These are phyloP conservation scores for Pontederia paniculata DNA, from an alignment of 176 grass and related monocot genomes.

Conservation along the genomic window DNA sequence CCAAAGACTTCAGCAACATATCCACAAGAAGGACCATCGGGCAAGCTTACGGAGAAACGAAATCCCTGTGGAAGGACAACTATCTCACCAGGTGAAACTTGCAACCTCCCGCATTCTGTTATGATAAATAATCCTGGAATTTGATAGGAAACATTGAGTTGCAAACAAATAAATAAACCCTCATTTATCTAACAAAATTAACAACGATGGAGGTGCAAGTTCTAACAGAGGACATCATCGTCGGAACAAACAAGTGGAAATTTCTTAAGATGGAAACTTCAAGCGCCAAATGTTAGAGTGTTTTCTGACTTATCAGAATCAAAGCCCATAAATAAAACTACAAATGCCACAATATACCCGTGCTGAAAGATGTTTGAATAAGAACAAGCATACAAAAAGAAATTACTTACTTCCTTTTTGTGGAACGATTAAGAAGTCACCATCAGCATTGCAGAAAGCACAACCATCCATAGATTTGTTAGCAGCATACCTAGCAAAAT, in stretches of 20 bases:
- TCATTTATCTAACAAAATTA: not conserved
- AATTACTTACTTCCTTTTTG: conserved; percentile 60
- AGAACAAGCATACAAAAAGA: not conserved
- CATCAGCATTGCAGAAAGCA: conserved; percentile 86
- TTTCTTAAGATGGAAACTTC: no score
- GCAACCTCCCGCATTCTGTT: conserved; percentile 75
- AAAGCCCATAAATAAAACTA: no score
- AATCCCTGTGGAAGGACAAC: conserved; percentile 85
- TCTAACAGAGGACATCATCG: no score
- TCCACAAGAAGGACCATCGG: conserved; percentile 66
- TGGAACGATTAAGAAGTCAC: conserved; percentile 84
- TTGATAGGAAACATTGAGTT: conserved; percentile 36
- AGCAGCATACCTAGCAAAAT: conserved; percentile 55
- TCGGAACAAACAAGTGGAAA: no score
- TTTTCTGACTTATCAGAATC: no score
- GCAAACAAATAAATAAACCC: not conserved
- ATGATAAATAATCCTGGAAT: conserved; percentile 64
- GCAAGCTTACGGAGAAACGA: conserved; percentile 59
- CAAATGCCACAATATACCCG: no score
- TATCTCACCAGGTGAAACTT: conserved; percentile 69
- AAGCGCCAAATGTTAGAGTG: no score
- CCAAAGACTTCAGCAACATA: conserved; percentile 91
- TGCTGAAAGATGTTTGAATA: no score
- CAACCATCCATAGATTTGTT: conserved; percentile 83
- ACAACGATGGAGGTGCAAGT: not conserved